phyloP scores from a whole-genome alignment of 768 basidiomycete species.

The Agrocybe pediades region DNA sequence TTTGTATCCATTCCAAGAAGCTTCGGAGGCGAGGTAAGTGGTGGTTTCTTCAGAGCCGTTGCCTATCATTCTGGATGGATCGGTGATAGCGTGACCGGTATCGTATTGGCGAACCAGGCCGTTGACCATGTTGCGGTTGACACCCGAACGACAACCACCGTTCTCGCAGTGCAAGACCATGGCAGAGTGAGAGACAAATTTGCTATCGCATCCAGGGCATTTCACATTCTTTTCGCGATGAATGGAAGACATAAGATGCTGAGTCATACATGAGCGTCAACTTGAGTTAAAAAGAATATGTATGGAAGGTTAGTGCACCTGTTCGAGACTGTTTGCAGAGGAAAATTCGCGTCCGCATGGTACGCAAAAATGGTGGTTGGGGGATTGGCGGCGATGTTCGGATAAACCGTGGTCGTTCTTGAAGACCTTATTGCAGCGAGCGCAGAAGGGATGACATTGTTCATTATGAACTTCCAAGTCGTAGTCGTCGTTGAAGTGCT shows the following conservation, averaged over 20 bases:
- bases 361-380: conserved; percentile 40
- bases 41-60: conserved; percentile 16
- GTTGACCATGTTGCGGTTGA: conserved; percentile 42
- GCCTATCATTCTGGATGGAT: conserved; percentile 50
- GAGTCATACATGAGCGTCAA: too few species aligned
- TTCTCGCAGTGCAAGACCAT: conserved; percentile 66
- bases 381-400: conserved; percentile 51
- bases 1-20: conserved; percentile 44
- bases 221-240: conserved; percentile 41
- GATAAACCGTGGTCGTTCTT: conserved; percentile 36
- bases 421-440: conserved; percentile 43
- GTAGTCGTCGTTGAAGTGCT: conserved; percentile 35
- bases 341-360: conserved; percentile 46
- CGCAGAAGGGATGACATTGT: conserved; percentile 44
- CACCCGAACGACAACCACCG: conserved; percentile 55
- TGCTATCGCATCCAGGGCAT: conserved; percentile 44
- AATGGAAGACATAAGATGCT: conserved; percentile 53
- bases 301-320: conserved; percentile 16
- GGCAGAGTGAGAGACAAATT: conserved; percentile 55
- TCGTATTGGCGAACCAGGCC: conserved; percentile 44
- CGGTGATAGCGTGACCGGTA: conserved; percentile 49
- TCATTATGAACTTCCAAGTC: conserved; percentile 44
- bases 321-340: conserved; percentile 20
- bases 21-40: conserved; percentile 32
- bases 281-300: neutral